Percentiles rank a stretch among this genome's conserved stretches.
phyloP scores from a whole-genome alignment of 768 basidiomycete genomes.

The Amanita molliuscula region DNA sequence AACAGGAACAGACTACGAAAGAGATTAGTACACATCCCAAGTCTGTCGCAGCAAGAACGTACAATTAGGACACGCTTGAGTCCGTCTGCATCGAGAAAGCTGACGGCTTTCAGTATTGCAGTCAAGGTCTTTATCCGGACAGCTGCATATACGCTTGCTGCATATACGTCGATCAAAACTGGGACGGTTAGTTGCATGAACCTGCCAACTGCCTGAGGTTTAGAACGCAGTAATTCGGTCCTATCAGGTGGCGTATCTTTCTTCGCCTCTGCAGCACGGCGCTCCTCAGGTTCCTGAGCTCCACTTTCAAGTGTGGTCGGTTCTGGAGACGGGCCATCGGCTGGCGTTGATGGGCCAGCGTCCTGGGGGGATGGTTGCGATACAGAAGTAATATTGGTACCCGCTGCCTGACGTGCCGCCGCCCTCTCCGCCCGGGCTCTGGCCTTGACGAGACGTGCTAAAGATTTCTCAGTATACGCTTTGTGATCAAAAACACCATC shows the following conservation, averaged over 20 bases:
- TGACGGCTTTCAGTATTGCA: constrained; percentile 82
- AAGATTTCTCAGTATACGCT: constrained; percentile 78
- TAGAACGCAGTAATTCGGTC: constrained; percentile 64
- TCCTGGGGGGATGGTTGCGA: constrained; percentile 16
- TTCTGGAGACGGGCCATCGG: constrained; percentile 20
- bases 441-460: constrained; percentile 66
- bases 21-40: constrained; percentile 3
- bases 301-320: constrained; percentile 16
- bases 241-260: constrained; percentile 40
- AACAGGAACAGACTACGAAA: constrained; percentile 75
- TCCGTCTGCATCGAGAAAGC: constrained; percentile 73
- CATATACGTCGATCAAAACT: constrained; percentile 95
- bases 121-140: constrained; percentile 85
- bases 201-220: constrained; percentile 64
- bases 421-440: constrained; percentile 77
- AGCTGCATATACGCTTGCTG: constrained; percentile 87
- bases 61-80: constrained; percentile 74
- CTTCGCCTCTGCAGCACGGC: constrained; percentile 17
- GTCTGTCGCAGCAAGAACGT: constrained; percentile 16
- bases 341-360: constrained; percentile 12
- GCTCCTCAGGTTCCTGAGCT: constrained; percentile 33
- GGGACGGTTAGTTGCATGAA: constrained; percentile 89
- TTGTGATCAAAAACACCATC: constrained; percentile 96
- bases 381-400: constrained; percentile 16
- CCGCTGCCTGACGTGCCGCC: constrained; percentile 48